phyloP scores from a whole-genome alignment of 2,329 filamentous ascomycete species.

The Mariannaea sp. region DNA sequence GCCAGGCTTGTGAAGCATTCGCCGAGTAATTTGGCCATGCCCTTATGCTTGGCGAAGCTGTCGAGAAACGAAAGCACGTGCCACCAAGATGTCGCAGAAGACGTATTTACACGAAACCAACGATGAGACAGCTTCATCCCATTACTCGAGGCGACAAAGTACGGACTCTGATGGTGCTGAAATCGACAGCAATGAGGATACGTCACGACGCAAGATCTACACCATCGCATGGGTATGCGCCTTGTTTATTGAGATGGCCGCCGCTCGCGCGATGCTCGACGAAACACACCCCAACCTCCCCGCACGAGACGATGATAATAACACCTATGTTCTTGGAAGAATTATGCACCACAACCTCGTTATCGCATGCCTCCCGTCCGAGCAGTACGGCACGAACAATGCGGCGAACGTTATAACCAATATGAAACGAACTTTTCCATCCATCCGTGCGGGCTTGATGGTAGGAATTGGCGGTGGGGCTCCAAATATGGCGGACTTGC shows the following conservation, averaged over 20 bases:
- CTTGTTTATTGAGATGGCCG: conserved; percentile 32
- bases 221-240: conserved; percentile 43
- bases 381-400: conserved; percentile 29
- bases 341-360: conserved; percentile 34
- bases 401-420: conserved; percentile 31
- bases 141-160: too few relatives aligned
- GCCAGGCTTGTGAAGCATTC: too few relatives aligned
- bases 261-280: conserved; percentile 38
- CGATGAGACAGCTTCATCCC: too few relatives aligned
- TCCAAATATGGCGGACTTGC: conserved; percentile 24
- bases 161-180: too few relatives aligned
- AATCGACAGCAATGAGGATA: too few relatives aligned
- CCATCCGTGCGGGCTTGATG: conserved; percentile 15
- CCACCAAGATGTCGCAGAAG: too few relatives aligned
- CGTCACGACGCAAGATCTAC: too few relatives aligned
- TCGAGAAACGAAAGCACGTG: too few relatives aligned
- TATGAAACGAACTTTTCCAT: conserved; percentile 48
- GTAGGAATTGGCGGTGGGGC: conserved; percentile 34
- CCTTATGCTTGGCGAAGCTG: too few relatives aligned
- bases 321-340: conserved; percentile 32
- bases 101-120: too few relatives aligned
- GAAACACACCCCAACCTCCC: conserved; percentile 19
- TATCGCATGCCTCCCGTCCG: conserved; percentile 31
- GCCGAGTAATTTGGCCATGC: too few relatives aligned
- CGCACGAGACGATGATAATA: conserved; percentile 23